phyloP scores from a whole-genome alignment of 768 basidiomycete species.

The Suillus cothurnatus region DNA sequence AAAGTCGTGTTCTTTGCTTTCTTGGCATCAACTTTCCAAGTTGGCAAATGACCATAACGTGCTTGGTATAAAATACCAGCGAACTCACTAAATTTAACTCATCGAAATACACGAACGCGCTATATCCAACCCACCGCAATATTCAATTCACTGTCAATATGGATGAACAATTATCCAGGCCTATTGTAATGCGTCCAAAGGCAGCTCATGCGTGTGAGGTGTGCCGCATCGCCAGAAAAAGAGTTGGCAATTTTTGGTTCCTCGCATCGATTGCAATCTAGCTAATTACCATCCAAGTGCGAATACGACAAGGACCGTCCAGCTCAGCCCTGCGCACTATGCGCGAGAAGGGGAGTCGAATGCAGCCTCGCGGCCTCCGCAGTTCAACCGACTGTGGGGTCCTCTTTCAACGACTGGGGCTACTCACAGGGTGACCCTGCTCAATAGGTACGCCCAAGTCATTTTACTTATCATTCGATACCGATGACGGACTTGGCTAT shows the following conservation, averaged over 20 bases:
- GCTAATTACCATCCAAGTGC: neutral
- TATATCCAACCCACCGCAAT: neutral
- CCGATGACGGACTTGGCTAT: neutral
- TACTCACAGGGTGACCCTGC: neutral
- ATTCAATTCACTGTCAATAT: neutral
- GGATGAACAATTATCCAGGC: neutral
- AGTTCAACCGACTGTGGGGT: neutral
- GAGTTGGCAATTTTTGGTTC: neutral
- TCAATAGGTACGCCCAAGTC: neutral
- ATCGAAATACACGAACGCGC: neutral
- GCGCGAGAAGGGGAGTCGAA: conserved; percentile 13
- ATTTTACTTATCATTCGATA: neutral
- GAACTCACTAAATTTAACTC: neutral
- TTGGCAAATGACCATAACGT: neutral
- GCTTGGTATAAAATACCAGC: conserved; percentile 1
- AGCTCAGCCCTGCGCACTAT: conserved; percentile 24
- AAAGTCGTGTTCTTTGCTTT: neutral
- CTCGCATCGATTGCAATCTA: neutral
- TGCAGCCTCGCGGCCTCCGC: conserved; percentile 19
- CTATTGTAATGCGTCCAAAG: neutral
- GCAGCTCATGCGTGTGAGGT: neutral
- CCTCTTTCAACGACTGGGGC: neutral
- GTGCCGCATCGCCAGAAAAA: conserved; percentile 1
- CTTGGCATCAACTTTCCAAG: neutral
- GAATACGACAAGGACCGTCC: conserved; percentile 19